Evolutionary conservation across 345 rosid species (phyloP).

Genomic region (Mangifera indica): DNA sequence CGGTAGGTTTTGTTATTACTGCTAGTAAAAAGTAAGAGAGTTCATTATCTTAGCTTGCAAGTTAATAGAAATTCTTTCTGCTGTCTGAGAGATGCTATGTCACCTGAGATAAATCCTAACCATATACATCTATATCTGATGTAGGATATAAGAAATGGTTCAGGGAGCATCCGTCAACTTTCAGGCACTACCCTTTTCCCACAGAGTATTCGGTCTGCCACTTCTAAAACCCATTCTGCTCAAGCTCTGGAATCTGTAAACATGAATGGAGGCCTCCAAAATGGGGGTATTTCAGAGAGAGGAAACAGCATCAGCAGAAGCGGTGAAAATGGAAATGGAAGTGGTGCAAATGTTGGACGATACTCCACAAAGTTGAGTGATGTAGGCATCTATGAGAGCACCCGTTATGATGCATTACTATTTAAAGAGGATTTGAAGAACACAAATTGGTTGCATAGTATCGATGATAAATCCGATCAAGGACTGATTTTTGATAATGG

Average conservation of each 20-base stretch:
- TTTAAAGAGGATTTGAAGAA: slow-evolving; percentile 89
- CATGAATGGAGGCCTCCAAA: slow-evolving; percentile 39
- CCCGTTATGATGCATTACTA: slow-evolving; percentile 81
- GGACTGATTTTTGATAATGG: slow-evolving; percentile 72
- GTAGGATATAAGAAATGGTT: slow-evolving; percentile 85
- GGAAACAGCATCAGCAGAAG: slow-evolving; percentile 30
- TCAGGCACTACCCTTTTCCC: slow-evolving; percentile 83
- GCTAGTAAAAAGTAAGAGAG: neutral
- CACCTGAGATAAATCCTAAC: slow-evolving; percentile 9
- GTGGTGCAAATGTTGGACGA: slow-evolving; percentile 41
- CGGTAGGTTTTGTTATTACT: too few relatives aligned
- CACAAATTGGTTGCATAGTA: slow-evolving; percentile 88
- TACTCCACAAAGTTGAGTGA: slow-evolving; percentile 55
- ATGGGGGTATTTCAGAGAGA: slow-evolving; percentile 34
- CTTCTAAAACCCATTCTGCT: slow-evolving; percentile 51
- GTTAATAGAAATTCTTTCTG: neutral
- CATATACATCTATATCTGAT: slow-evolving; percentile 11
- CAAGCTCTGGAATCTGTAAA: slow-evolving; percentile 47
- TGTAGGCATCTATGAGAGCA: slow-evolving; percentile 77
- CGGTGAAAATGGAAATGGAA: slow-evolving; percentile 33
- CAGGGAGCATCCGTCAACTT: slow-evolving; percentile 48
- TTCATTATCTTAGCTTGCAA: slow-evolving; percentile 3
- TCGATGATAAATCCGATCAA: slow-evolving; percentile 79
- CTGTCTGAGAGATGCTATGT: neutral
- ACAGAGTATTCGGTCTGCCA: slow-evolving; percentile 74